phyloP scores from a whole-genome alignment of 805 yeast species.

The Spathaspora gorwiae region DNA sequence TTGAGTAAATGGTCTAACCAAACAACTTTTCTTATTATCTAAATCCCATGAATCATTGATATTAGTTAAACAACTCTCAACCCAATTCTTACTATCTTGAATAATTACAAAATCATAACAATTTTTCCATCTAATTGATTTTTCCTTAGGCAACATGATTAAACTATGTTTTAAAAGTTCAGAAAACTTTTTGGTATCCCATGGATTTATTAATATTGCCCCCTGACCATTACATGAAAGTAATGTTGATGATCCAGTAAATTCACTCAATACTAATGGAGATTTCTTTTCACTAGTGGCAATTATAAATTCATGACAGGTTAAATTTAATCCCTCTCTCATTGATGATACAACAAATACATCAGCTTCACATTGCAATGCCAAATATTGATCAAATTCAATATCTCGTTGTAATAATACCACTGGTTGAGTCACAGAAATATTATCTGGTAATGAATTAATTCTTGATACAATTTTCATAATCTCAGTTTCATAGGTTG shows the following conservation, averaged over 20 bases:
- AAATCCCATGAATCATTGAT: constrained; percentile 43
- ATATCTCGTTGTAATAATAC: constrained; percentile 85
- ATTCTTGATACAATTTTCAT: constrained; percentile 79
- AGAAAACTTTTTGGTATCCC: constrained; percentile 71
- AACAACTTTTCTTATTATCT: constrained; percentile 23
- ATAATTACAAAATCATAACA: constrained; percentile 55
- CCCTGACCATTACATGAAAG: constrained; percentile 52
- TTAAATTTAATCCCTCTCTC: constrained; percentile 95
- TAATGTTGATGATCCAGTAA: constrained; percentile 88
- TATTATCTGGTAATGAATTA: constrained; percentile 68
- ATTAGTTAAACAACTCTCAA: constrained; percentile 47
- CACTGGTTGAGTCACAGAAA: constrained; percentile 76
- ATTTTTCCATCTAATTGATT: constrained; percentile 54
- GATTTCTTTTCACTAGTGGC: constrained; percentile 69
- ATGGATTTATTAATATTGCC: constrained; percentile 80
- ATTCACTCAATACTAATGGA: constrained; percentile 84
- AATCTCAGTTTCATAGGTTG: constrained; percentile 67
- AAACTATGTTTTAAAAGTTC: constrained; percentile 61
- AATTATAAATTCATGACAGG: constrained; percentile 89
- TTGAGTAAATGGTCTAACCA: constrained; percentile 27
- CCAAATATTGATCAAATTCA: constrained; percentile 84
- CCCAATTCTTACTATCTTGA: constrained; percentile 78
- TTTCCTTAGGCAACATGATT: constrained; percentile 59
- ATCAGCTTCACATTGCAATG: constrained; percentile 80
- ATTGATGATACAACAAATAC: constrained; percentile 82